Evolutionary conservation across 2,329 filamentous ascomycete species (phyloP).

Genomic region (Penicillium sp.): DNA sequence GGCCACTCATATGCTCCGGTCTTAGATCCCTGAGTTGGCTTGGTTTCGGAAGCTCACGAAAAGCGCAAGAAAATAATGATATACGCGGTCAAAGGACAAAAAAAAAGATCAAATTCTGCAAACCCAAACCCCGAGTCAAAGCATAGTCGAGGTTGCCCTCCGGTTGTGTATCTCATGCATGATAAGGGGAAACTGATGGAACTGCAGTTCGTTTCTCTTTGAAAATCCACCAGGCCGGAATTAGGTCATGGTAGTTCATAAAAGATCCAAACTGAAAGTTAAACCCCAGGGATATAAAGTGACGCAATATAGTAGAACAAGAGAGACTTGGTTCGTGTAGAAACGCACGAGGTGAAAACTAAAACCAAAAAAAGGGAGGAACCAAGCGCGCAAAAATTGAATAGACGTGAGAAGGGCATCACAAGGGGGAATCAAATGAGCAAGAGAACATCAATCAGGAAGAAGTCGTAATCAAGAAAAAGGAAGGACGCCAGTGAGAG

Average conservation of each 20-base stretch:
- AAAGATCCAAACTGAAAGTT: not conserved
- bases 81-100: slow-evolving; percentile 5
- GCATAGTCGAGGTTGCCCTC: slow-evolving; percentile 22
- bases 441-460: slow-evolving; percentile 3
- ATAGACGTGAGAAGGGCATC: not conserved
- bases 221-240: no score
- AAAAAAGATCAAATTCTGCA: not conserved
- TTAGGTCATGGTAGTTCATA: not conserved
- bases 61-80: not conserved
- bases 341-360: no score
- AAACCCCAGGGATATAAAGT: no score
- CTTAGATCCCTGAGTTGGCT: no score
- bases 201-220: not conserved
- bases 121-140: slow-evolving; percentile 13
- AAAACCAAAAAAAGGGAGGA: not conserved
- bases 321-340: no score
- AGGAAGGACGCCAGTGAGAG: no score
- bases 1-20: no score
- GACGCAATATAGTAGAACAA: no score
- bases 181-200: slow-evolving; percentile 6
- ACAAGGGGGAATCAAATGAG: not conserved
- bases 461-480: not conserved
- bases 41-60: no score
- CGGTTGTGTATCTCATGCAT: slow-evolving; percentile 14
- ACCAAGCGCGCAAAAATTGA: not conserved